Evolutionary conservation across 2,329 filamentous ascomycete genomes (phyloP).

Genomic region (Tolypocladium endophyticum): DNA sequence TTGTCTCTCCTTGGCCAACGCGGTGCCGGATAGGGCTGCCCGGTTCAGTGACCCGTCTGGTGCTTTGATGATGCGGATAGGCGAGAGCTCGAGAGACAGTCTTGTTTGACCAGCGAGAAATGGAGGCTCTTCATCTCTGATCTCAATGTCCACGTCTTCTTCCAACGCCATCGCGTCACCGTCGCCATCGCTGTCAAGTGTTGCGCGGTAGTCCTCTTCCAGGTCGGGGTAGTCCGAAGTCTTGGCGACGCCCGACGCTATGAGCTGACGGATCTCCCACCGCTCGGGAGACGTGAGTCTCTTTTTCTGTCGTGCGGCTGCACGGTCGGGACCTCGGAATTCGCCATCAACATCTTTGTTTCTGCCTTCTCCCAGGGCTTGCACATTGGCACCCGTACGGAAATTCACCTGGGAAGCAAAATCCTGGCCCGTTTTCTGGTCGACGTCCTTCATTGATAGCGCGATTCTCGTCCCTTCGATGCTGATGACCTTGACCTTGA

Average conservation of each 20-base stretch:
- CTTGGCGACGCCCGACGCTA: constrained; percentile 87
- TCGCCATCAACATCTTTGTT: constrained; percentile 27
- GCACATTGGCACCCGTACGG: constrained; percentile 83
- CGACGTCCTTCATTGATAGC: constrained; percentile 94
- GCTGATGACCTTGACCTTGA: constrained; percentile 70
- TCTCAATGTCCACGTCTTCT: constrained; percentile 94
- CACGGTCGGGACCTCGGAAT: constrained; percentile 21
- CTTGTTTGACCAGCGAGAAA: constrained; percentile 95
- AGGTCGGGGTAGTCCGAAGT: constrained; percentile 90
- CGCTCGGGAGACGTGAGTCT: constrained; percentile 91
- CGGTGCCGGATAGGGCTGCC: constrained; percentile 86
- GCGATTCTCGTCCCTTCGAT: constrained; percentile 75
- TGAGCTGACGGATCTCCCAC: constrained; percentile 96
- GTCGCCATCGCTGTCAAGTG: constrained; percentile 72
- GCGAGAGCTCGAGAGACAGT: constrained; percentile 86
- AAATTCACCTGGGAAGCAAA: constrained; percentile 67
- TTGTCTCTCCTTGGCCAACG: constrained; percentile 78
- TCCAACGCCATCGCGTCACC: constrained; percentile 62
- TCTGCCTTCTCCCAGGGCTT: constrained; percentile 49
- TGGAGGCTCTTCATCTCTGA: constrained; percentile 89
- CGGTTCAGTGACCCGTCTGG: constrained; percentile 97
- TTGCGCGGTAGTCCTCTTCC: constrained; percentile 86
- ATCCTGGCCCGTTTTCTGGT: constrained; percentile 79
- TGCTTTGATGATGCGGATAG: constrained; percentile 92
- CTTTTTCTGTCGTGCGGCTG: constrained; percentile 55